Evolutionary conservation across 1,284 basidiomycete genomes (phyloP).

Genomic region (Marasmius sp.): DNA sequence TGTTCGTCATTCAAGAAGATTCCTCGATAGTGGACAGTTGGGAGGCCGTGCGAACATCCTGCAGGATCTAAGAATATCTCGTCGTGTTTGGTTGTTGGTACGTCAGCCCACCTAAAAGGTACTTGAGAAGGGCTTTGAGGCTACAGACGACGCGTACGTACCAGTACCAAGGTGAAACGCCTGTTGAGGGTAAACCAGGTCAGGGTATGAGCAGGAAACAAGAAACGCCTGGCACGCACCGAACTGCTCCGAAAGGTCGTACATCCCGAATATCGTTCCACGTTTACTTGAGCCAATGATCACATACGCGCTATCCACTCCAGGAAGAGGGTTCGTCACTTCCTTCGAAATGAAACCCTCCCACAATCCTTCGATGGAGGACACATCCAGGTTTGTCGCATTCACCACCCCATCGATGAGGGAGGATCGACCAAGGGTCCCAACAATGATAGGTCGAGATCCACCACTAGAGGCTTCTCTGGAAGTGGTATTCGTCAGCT

Average conservation of each 20-base stretch:
- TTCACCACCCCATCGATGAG: conserved; percentile 58
- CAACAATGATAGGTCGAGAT: conserved; percentile 54
- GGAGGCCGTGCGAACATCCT: conserved; percentile 2
- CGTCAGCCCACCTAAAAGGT: conserved; percentile 32
- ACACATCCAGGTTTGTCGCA: conserved; percentile 52
- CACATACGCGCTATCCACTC: conserved; percentile 2
- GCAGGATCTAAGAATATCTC: conserved; percentile 4
- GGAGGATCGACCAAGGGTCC: conserved; percentile 63
- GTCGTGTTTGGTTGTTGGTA: neutral
- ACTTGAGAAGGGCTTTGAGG: neutral
- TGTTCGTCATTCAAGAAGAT: conserved; percentile 11
- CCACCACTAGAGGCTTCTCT: conserved; percentile 19
- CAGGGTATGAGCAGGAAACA: conserved; percentile 2
- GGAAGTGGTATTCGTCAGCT: conserved; percentile 46
- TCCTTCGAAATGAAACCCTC: conserved; percentile 3
- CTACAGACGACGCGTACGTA: conserved; percentile 28
- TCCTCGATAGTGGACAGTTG: conserved; percentile 7
- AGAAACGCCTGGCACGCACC: conserved; percentile 35
- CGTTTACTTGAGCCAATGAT: conserved; percentile 10
- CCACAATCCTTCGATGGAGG: conserved; percentile 24
- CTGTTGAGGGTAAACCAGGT: neutral
- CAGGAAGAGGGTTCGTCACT: neutral
- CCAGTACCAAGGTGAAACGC: conserved; percentile 7
- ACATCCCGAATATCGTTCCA: conserved; percentile 8
- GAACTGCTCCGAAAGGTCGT: conserved; percentile 12